Evolutionary conservation across 805 yeast species (phyloP).

Genomic region (Kuraishia hungarica): DNA sequence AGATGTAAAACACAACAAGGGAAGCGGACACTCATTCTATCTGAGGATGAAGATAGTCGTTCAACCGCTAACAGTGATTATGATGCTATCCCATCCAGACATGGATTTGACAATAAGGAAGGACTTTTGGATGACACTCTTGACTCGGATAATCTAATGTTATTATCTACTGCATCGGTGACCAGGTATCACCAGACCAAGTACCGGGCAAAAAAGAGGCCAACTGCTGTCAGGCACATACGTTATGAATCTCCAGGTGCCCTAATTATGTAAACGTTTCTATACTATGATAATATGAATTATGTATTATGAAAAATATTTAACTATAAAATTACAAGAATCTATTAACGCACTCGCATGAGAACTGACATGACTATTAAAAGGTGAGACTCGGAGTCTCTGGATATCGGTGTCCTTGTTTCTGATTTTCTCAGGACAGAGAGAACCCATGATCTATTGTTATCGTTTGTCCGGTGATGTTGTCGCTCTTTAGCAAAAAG

Average conservation of each 20-base stretch:
- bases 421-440: neutral
- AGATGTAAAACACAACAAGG: too few species aligned
- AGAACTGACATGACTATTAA: neutral
- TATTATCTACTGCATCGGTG: neutral
- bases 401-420: neutral
- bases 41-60: too few species aligned
- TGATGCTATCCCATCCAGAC: too few species aligned
- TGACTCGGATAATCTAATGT: neutral
- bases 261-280: neutral
- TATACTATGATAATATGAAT: neutral
- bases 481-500: slow-evolving; percentile 12
- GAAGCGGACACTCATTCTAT: too few species aligned
- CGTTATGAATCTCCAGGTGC: neutral
- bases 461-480: slow-evolving; percentile 21
- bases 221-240: neutral
- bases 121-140: neutral
- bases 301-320: neutral
- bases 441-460: slow-evolving; percentile 20
- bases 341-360: neutral
- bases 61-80: too few species aligned
- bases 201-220: neutral
- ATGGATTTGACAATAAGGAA: neutral
- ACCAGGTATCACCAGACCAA: neutral
- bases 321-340: neutral
- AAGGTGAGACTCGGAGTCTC: neutral